Evolutionary conservation across 441 rosid genomes (phyloP).

Genomic region (Erodium chrysanthum): DNA sequence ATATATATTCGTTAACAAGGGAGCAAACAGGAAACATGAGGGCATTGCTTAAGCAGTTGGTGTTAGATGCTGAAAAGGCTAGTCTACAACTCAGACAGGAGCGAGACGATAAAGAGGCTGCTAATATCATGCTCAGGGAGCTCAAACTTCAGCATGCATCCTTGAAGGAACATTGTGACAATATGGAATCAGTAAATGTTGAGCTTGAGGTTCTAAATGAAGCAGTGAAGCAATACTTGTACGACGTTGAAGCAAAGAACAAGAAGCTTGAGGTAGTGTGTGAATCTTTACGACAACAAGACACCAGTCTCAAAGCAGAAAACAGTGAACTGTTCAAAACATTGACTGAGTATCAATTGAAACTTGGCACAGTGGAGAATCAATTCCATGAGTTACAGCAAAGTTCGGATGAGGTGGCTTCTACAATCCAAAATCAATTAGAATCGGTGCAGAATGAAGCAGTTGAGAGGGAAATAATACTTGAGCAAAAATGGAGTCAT

Average conservation of each 20-base stretch:
- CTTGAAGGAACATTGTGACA: constrained; percentile 38
- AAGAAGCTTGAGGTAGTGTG: constrained; percentile 39
- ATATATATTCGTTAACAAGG: constrained; percentile 35
- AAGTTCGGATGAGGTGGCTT: constrained; percentile 38
- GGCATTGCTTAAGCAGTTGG: constrained; percentile 46
- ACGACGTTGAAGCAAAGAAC: constrained; percentile 34
- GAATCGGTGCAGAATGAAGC: constrained; percentile 50
- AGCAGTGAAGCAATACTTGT: constrained; percentile 45
- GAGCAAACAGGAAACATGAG: constrained; percentile 44
- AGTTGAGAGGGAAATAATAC: constrained; percentile 38
- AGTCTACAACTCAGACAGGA: constrained; percentile 32
- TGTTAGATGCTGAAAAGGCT: constrained; percentile 42
- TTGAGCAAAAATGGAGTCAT: constrained; percentile 53
- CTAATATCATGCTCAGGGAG: constrained; percentile 33
- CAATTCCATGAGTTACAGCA: constrained; percentile 47
- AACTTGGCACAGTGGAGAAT: constrained; percentile 42
- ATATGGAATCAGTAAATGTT: constrained; percentile 47
- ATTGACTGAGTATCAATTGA: constrained; percentile 32
- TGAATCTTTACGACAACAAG: constrained; percentile 41
- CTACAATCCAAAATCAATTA: constrained; percentile 39
- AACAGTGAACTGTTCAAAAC: constrained; percentile 43
- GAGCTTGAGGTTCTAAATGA: constrained; percentile 58
- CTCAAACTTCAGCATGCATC: constrained; percentile 39
- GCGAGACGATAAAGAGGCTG: constrained; percentile 33
- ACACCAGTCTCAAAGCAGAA: constrained; percentile 35